Percentiles rank a stretch among this genome's conserved stretches.
These are phyloP conservation scores for Podospora conica DNA, from an alignment of 495 filamentous ascomycete species.

Conservation along the genomic window DNA sequence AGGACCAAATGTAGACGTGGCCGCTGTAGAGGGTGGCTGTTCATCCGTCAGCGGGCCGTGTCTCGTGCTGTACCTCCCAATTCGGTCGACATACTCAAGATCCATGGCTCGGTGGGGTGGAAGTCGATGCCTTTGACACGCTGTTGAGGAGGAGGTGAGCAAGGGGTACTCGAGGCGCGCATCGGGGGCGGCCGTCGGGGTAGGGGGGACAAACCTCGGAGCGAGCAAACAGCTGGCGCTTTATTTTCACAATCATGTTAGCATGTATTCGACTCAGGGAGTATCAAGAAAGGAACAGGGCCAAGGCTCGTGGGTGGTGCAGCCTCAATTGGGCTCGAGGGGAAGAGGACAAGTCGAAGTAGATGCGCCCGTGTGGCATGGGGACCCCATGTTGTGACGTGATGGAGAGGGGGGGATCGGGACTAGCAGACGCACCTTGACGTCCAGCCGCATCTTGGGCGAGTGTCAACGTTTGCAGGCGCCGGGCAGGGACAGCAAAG, in stretches of 20 bases:
- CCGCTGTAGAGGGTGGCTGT: slow-evolving; percentile 80
- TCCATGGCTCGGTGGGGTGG: slow-evolving; percentile 95
- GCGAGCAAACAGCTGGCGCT: slow-evolving; percentile 35
- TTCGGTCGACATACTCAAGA: slow-evolving; percentile 54
- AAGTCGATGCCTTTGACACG: slow-evolving; percentile 97
- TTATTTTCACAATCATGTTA: slow-evolving; percentile 26
- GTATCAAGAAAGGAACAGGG: slow-evolving; percentile 1
- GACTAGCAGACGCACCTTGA: slow-evolving; percentile 63
- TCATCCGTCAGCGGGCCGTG: slow-evolving; percentile 4
- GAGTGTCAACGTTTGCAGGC: neutral
- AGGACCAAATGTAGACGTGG: slow-evolving; percentile 99
- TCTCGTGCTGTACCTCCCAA: neutral
- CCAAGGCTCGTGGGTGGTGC: neutral
- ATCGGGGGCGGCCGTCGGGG: slow-evolving; percentile 62
- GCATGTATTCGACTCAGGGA: neutral
- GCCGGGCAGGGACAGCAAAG: neutral
- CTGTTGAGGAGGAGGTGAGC: slow-evolving; percentile 45
- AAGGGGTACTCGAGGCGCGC: neutral
- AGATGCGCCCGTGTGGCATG: neutral
- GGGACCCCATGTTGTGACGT: slow-evolving; percentile 16
- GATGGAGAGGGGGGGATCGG: slow-evolving; percentile 2
- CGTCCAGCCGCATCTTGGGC: slow-evolving; percentile 77
- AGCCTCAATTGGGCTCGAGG: neutral
- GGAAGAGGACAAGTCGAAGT: neutral
- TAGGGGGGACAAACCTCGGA: slow-evolving; percentile 51